Evolutionary conservation across 169 alveolate genomes (phyloP), one percentile per base, ranked within the genome.

Genomic region (Amoebophrya sp.): DNA sequence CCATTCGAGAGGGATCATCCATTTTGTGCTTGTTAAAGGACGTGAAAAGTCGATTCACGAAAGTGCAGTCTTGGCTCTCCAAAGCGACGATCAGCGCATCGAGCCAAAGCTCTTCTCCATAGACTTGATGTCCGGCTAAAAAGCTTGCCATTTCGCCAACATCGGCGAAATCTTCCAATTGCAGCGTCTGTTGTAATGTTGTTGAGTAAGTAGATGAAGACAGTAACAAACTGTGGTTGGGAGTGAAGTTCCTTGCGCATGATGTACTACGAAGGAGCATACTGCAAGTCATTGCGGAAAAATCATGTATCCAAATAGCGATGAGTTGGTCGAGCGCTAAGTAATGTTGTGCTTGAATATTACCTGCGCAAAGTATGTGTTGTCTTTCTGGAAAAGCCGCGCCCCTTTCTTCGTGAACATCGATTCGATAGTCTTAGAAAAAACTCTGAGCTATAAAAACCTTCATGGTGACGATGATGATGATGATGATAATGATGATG

Each of bases 31-130:
- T 47, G 29, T 6, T 18, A 18, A 12, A 6, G 6, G 6, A 12
- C 29, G 65, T 47, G 65, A 47, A 47, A 6, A 47, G 65, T 18
- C 29, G 6, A 18, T 47, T 47, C 65, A 47, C 65, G 65, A 47
- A 47, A 18, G 6, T 6, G 29, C 29, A 6, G 65, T 47, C 65
- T 47, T 12, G 29, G 29, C 18, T 18, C 83, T 65, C 83, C 33
- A 65, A 36, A 1, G 2, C 33, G 33, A 36, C 18, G 33, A 65
- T 6, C 12, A 65, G 33, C 12, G 36, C 33, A 36, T 65, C 83
- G 39, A 65, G 83, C 83, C 83, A 65, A 29, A 65, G 26, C 83
- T 65, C 83, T 36, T 65, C 83, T 6, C 83, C 83, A 36, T 65
- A 65, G 39, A 65, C 83, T 36, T 26, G 33, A 36, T 65, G 83